Evolutionary conservation across 306 rosid genomes (phyloP).

Genomic region (Lupinus albus): DNA sequence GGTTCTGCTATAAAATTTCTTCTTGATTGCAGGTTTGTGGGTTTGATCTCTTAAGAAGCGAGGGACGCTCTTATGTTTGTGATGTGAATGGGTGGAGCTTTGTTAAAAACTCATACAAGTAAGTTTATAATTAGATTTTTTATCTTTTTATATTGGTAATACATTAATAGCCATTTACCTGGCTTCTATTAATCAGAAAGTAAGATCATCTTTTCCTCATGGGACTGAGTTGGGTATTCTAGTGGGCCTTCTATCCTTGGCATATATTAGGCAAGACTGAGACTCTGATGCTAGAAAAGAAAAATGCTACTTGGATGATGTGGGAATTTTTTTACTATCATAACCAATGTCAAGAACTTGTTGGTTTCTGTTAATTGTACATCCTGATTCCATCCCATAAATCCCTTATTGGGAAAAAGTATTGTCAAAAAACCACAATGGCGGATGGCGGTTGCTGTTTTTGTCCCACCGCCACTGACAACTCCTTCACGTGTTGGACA

Average conservation of each 20-base stretch:
- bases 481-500: too few relatives aligned
- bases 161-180: slow-evolving; percentile 25
- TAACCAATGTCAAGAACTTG: neutral
- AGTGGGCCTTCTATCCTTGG: slow-evolving; percentile 16
- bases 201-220: slow-evolving; percentile 4
- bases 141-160: slow-evolving; percentile 12
- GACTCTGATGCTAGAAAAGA: neutral
- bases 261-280: neutral
- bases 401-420: too few relatives aligned
- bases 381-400: neutral
- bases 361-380: neutral
- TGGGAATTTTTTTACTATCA: slow-evolving; percentile 5
- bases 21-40: slow-evolving; percentile 82
- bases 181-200: slow-evolving; percentile 21
- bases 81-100: slow-evolving; percentile 99
- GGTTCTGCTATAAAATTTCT: slow-evolving; percentile 25
- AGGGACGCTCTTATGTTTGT: slow-evolving; percentile 95
- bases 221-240: slow-evolving; percentile 16
- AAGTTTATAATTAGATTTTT: slow-evolving; percentile 38
- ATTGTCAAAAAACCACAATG: too few relatives aligned
- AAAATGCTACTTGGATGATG: neutral
- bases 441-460: too few relatives aligned
- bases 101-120: slow-evolving; percentile 97
- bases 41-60: slow-evolving; percentile 92
- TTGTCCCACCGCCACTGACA: too few relatives aligned